Base-by-base conservation (phyloP, 2,329 filamentous ascomycete species). In the Cadophora luteo-olivacea region DNA sequence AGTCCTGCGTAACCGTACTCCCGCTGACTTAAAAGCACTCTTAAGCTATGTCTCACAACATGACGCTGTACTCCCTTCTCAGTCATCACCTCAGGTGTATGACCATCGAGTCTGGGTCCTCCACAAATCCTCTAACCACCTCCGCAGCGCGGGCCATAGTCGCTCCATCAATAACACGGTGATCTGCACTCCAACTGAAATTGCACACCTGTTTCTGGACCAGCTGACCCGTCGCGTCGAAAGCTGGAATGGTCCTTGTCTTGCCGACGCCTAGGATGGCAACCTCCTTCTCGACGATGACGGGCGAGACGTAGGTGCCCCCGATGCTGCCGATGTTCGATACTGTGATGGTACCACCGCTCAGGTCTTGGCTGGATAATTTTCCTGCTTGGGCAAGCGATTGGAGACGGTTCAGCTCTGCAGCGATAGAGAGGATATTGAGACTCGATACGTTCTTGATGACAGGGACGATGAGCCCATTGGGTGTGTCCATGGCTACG, bases 241-340 rank as follows among this genome's bases (percentile, higher is more conserved):
- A 98, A 2, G 93, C 91, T 12, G 96, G 96, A 38, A 97, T 87
- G 1, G 88, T 86, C 75, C 90, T 91, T 79, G 94, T 89, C 73
- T 92, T 89, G 5, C 96, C 96, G 36, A 99, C 85, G 12, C 95
- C 96, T 33, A 99, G 81, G 77, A 99, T 99, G 9, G 93, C 94
- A 11, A 98, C 92, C 81, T 98, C 94, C 52, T 88, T 91, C 71
- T 94, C 91, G 58, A 97, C 93, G 74, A 99, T 93, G 61, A 99
- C 92, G 0, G 96, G 96, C 36, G 91, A 90, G 58, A 98, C 89
- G 75, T 97, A 97, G 0, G 92, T 96, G 33, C 96, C 96, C 65
- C 96, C 96, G 57, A 99, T 93, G 75, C 90, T 97, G 57, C 96
- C 96, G 74, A 99, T 97, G 79, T 99, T 99, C 75, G 94, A 97